A percentile compares a stretch with the other conserved stretches of the same genome.
These are phyloP conservation scores for Aspergillus leporis DNA, from an alignment of 495 filamentous ascomycete species.

Conservation along the genomic window DNA sequence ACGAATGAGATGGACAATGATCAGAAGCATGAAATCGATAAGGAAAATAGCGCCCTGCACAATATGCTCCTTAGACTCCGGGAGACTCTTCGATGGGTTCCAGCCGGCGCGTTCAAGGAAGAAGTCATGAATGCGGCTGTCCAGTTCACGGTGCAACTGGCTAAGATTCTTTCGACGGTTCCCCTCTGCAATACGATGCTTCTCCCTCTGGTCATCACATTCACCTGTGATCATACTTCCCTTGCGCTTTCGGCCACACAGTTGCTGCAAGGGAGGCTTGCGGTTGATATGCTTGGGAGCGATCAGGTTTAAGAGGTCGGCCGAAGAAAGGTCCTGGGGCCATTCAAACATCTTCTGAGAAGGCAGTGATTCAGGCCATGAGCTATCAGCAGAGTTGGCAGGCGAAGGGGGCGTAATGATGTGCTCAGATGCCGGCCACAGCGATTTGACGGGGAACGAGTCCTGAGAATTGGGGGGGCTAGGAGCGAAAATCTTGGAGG, in stretches of 20 bases:
- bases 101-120: slow-evolving; percentile 48
- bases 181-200: slow-evolving; percentile 49
- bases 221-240: slow-evolving; percentile 37
- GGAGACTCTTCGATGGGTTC: slow-evolving; percentile 47
- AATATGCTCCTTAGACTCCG: slow-evolving; percentile 50
- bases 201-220: slow-evolving; percentile 45
- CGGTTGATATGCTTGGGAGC: slow-evolving; percentile 44
- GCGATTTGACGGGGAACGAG: slow-evolving; percentile 38
- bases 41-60: slow-evolving; percentile 46
- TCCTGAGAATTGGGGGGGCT: slow-evolving; percentile 42
- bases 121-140: slow-evolving; percentile 43
- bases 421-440: slow-evolving; percentile 36
- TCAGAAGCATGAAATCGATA: slow-evolving; percentile 45
- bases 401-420: slow-evolving; percentile 43
- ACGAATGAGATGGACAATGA: slow-evolving; percentile 43
- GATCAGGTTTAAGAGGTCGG: slow-evolving; percentile 41
- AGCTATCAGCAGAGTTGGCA: slow-evolving; percentile 45
- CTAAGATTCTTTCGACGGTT: slow-evolving; percentile 49
- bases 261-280: slow-evolving; percentile 47
- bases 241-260: slow-evolving; percentile 50
- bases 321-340: slow-evolving; percentile 36
- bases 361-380: slow-evolving; percentile 41
- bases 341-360: slow-evolving; percentile 38
- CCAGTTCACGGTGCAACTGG: slow-evolving; percentile 43
- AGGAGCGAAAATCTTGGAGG: slow-evolving; percentile 31